Base-by-base conservation (phyloP, 306 rosid species). In the Abrus pulchellus region DNA sequence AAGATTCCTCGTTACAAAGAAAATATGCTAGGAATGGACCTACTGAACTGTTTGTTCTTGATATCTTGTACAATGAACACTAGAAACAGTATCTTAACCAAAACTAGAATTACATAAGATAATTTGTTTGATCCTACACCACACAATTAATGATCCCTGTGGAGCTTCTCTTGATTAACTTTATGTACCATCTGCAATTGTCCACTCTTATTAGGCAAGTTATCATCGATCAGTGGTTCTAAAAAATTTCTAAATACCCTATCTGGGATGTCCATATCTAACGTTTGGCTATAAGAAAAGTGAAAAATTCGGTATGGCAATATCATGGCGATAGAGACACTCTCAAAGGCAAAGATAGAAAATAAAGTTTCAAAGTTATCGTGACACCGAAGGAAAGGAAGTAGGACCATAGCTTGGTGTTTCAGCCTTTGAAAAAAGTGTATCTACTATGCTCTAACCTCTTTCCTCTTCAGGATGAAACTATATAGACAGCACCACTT, bases 1-100 rank as follows among this genome's bases (percentile, higher is more conserved):
- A 27, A 73, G 79, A 76, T 80, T 61, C 83, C 65, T 83, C 57
- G 9, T 14, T 62, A 64, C 79, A 47, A 80, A 75, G 45, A 33
- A 61, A 62, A 45, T 9, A 69, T 76, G 71, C 36, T 38, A 36
- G 52, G n/a, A 47, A 47, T 56, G 72, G 77, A 41, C 77, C 83
- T 41, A 74, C 68, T 40, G 9, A 49, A 63, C 64, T 52, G 14
- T 44, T 62, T 63, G 32, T 71, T 53, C 38, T 79, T 81, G 5
- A 67, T 50, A 53, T 55, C 7, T 66, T 77, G 50, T 44, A 71
- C 52, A 43, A 77, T 43, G 67, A 64, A 75, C 71, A 8, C 28
- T 28, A 45, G 7, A 55, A 73, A 13, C 64, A 20, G 7, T 49
- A 78, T 57, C 68, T 60, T 52, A 56, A 61, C 12, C 61, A 43